Percentiles rank a stretch among this genome's conserved stretches.
Conservation (phyloP, 179 eudicot species). For the Heliamphora pulchella region DNA sequence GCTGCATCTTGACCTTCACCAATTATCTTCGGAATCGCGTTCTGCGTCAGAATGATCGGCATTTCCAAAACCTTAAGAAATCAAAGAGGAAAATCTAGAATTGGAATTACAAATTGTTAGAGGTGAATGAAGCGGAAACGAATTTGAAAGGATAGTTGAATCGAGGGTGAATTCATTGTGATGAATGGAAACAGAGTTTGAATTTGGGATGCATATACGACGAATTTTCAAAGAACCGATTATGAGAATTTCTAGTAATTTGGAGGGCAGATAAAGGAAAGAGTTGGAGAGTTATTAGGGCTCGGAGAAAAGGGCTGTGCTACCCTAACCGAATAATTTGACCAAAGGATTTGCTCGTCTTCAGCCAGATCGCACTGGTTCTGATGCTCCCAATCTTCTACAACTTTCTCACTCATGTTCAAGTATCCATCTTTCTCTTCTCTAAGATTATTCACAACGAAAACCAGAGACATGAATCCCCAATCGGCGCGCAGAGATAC, state of each 20-base stretch:
- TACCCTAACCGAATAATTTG: too few species aligned
- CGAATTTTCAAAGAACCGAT: neutral
- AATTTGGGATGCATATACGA: neutral
- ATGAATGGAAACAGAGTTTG: neutral
- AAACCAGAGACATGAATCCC: neutral
- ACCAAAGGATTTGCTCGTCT: neutral
- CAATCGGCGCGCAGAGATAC: neutral
- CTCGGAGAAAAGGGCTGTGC: neutral
- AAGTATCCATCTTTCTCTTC: slow-evolving; percentile 20
- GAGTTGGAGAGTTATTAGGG: neutral
- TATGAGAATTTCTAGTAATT: neutral
- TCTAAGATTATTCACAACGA: slow-evolving; percentile 19
- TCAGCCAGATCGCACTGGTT: slow-evolving; percentile 28
- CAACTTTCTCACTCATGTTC: slow-evolving; percentile 26
- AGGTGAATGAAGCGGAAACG: slow-evolving; percentile 3
- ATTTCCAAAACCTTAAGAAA: slow-evolving; percentile 23
- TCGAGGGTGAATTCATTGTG: neutral
- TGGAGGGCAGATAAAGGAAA: neutral
- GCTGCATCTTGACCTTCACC: slow-evolving; percentile 70
- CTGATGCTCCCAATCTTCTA: slow-evolving; percentile 32
- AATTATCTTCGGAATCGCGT: slow-evolving; percentile 55
- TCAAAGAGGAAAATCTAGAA: neutral
- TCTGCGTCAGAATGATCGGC: slow-evolving; percentile 61
- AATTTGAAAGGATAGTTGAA: neutral
- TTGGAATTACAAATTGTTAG: neutral